Evolutionary conservation across 2,329 filamentous ascomycete genomes (phyloP).

Genomic region (Nemania sp.): DNA sequence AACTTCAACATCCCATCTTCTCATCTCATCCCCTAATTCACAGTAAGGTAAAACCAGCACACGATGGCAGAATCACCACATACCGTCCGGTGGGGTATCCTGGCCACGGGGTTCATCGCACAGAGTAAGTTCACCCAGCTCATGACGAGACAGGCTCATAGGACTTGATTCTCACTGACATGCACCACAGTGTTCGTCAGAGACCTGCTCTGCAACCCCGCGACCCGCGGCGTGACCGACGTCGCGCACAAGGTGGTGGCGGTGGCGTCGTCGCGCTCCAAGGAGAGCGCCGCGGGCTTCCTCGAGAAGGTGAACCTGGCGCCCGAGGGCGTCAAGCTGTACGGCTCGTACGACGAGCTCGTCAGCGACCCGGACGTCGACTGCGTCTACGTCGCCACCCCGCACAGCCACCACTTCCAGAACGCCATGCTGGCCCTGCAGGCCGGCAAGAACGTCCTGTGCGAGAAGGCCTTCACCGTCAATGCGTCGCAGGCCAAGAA

Average conservation of each 20-base stretch:
- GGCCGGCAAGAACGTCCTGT: slow-evolving; percentile 88
- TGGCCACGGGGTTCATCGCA: slow-evolving; percentile 71
- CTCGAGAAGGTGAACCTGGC: slow-evolving; percentile 74
- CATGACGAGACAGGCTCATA: background rate
- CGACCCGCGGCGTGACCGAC: slow-evolving; percentile 75
- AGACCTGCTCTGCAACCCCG: slow-evolving; percentile 82
- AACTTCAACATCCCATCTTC: too few species aligned
- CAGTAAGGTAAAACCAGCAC: slow-evolving; percentile 33
- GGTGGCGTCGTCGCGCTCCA: slow-evolving; percentile 81
- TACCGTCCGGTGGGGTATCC: slow-evolving; percentile 69
- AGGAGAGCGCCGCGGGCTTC: slow-evolving; percentile 77
- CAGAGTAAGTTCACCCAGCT: slow-evolving; percentile 59
- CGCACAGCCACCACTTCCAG: slow-evolving; percentile 93
- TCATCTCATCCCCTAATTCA: background rate
- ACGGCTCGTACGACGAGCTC: slow-evolving; percentile 85
- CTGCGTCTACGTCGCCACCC: slow-evolving; percentile 89
- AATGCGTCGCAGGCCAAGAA: slow-evolving; percentile 81
- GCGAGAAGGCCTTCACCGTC: slow-evolving; percentile 91
- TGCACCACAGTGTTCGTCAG: slow-evolving; percentile 71
- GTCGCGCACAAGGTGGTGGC: slow-evolving; percentile 82
- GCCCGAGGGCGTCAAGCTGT: slow-evolving; percentile 75
- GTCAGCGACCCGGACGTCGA: slow-evolving; percentile 83
- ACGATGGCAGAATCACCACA: slow-evolving; percentile 59
- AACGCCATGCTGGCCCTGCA: slow-evolving; percentile 87
- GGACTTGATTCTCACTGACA: too few species aligned